Evolutionary conservation across 139 green algal genomes (phyloP), one percentile per base, ranked within the genome.

Genomic region (Chlorella sp.): DNA sequence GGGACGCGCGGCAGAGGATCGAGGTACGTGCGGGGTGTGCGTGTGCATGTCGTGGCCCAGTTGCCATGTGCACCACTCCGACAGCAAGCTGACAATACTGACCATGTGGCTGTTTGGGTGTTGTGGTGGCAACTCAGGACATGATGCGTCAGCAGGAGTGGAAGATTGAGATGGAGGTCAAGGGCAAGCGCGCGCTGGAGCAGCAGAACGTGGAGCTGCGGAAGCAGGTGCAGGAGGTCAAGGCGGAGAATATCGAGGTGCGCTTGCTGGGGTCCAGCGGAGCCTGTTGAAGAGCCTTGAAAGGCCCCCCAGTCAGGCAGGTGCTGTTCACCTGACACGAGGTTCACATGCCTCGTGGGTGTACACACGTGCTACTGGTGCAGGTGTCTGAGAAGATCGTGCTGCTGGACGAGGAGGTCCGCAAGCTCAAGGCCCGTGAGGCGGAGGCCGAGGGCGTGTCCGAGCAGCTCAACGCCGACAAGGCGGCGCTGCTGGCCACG

Each of bases 351-450:
- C n/a, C n/a, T n/a, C n/a, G n/a, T n/a, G n/a, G n/a, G n/a, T n/a
- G n/a, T n/a, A n/a, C n/a, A n/a, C n/a, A n/a, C n/a, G n/a, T n/a
- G n/a, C n/a, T n/a, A n/a, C n/a, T n/a, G 10, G 10, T 29, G 22
- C 36, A 91, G 80, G 83, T 91, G 34, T 89, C 83, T 61, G 83
- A 86, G 73, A 89, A 89, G 75, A 87, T 88, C 59, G 65, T 90
- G 4, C 32, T 77, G 66, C 79, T 89, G 10, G 80, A 88, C 33
- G 74, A 74, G 0, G 70, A 88, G 69, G 26, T 66, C 24, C 69
- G 74, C n/a, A 65, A 86, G 76, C 66, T 87, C 67, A 67, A 74
- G 31, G 60, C 67, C 26, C 74, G 71, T 29, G 76, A 75, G 60
- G n/a, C 80, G 14, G 42, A 71, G 20, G 29, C 69, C 26, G 79